phyloP scores from a whole-genome alignment of 768 basidiomycete species.

The Boletus edulis region DNA sequence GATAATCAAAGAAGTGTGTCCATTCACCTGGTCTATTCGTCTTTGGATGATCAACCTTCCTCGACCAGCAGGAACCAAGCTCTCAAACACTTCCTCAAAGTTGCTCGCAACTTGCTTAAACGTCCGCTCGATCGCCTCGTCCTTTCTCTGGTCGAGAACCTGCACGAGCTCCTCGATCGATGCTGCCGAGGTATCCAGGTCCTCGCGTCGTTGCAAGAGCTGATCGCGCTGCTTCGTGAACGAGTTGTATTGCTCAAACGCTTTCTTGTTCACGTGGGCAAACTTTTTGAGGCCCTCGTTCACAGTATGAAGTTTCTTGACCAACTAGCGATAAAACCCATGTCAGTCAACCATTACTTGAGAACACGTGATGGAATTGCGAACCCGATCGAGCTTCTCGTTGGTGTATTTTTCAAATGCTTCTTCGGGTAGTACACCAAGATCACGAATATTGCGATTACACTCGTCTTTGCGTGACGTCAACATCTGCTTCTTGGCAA shows the following conservation, averaged over 20 bases:
- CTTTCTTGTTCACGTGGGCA: slow-evolving; percentile 99
- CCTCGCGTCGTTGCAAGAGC: slow-evolving; percentile 80
- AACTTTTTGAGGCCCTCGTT: slow-evolving; percentile 96
- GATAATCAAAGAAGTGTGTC: background rate
- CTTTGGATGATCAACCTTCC: slow-evolving; percentile 92
- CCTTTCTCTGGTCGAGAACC: slow-evolving; percentile 93
- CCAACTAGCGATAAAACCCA: slow-evolving; percentile 51
- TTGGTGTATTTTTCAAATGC: slow-evolving; percentile 94
- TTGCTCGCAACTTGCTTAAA: slow-evolving; percentile 98
- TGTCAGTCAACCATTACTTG: background rate
- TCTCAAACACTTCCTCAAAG: slow-evolving; percentile 97
- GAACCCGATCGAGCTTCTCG: slow-evolving; percentile 83
- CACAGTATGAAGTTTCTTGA: slow-evolving; percentile 88
- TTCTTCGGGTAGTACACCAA: slow-evolving; percentile 95
- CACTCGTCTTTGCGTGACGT: slow-evolving; percentile 86
- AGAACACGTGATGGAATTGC: slow-evolving; percentile 21
- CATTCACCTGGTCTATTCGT: slow-evolving; percentile 72
- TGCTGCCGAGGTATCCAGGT: slow-evolving; percentile 83
- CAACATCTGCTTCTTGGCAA: slow-evolving; percentile 89
- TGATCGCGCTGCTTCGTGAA: slow-evolving; percentile 98
- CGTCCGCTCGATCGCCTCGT: slow-evolving; percentile 97
- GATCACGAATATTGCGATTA: slow-evolving; percentile 91
- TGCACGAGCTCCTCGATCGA: slow-evolving; percentile 93
- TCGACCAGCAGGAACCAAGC: slow-evolving; percentile 89
- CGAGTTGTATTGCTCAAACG: slow-evolving; percentile 96